A percentile compares a stretch with the other conserved stretches of the same genome.
phyloP scores from a whole-genome alignment of 1,139 yeast genomes.

The Spathaspora sp. region DNA sequence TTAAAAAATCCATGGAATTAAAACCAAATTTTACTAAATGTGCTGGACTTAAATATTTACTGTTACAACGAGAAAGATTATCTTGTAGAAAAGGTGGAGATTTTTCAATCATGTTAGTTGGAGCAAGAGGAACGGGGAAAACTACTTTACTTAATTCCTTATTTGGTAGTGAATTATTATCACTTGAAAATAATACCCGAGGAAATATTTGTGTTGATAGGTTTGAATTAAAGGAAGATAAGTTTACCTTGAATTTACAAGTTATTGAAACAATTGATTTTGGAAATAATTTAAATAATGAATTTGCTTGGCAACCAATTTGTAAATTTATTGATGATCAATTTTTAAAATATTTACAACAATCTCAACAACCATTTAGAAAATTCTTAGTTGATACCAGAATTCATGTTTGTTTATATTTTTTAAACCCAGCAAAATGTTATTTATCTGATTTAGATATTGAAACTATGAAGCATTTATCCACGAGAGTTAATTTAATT shows the following conservation, averaged over 20 bases:
- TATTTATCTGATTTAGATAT: conserved; percentile 62
- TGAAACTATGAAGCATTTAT: conserved; percentile 64
- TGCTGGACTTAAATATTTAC: conserved; percentile 26
- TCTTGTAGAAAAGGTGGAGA: conserved; percentile 29
- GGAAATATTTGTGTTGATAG: conserved; percentile 26
- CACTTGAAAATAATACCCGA: neutral
- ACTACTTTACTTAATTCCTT: conserved; percentile 71
- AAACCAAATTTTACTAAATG: neutral
- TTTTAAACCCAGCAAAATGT: conserved; percentile 57
- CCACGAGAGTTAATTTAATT: conserved; percentile 65
- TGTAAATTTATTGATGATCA: conserved; percentile 61
- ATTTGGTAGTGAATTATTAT: conserved; percentile 24
- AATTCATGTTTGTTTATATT: conserved; percentile 76
- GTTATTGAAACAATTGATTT: conserved; percentile 41
- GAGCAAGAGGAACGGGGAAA: conserved; percentile 78
- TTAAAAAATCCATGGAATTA: neutral
- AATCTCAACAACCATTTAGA: conserved; percentile 74
- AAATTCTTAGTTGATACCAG: conserved; percentile 49
- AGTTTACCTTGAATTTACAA: conserved; percentile 49
- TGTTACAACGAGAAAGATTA: conserved; percentile 24
- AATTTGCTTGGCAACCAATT: conserved; percentile 57
- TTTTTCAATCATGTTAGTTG: conserved; percentile 71
- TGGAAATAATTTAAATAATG: conserved; percentile 39
- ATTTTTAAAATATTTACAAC: conserved; percentile 55
- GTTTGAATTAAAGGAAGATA: conserved; percentile 49